These are phyloP conservation scores for Coffea canephora DNA, from an alignment of 257 asterid genomes.

Conservation along the genomic window DNA sequence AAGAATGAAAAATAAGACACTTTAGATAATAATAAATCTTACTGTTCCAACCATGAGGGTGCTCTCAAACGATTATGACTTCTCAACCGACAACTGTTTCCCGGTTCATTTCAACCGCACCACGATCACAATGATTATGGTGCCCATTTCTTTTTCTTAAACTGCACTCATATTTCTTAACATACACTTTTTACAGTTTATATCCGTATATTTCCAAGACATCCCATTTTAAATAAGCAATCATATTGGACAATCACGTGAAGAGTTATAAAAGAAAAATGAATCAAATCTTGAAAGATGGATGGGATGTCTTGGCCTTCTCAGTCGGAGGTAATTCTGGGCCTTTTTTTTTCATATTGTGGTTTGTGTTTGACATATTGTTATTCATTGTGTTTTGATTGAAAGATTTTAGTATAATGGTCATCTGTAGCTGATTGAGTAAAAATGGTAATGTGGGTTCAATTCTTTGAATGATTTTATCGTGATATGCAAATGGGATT, in stretches of 20 bases:
- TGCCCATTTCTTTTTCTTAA: background rate
- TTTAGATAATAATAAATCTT: too few species aligned
- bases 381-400: background rate
- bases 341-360: background rate
- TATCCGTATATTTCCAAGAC: background rate
- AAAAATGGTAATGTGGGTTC: background rate
- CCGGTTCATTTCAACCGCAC: background rate
- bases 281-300: constrained; percentile 31
- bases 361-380: background rate
- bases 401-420: background rate
- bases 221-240: constrained; percentile 21
- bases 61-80: background rate
- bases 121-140: background rate
- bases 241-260: constrained; percentile 25
- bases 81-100: background rate
- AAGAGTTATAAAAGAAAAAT: background rate
- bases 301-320: constrained; percentile 59
- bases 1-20: too few species aligned
- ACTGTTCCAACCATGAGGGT: too few species aligned
- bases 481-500: background rate
- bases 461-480: background rate
- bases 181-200: too few species aligned
- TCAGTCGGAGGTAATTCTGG: constrained; percentile 51
- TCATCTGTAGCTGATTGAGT: background rate
- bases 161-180: background rate